Evolutionary conservation across 768 basidiomycete genomes (phyloP).

Genomic region (Naganishia friedmannii): DNA sequence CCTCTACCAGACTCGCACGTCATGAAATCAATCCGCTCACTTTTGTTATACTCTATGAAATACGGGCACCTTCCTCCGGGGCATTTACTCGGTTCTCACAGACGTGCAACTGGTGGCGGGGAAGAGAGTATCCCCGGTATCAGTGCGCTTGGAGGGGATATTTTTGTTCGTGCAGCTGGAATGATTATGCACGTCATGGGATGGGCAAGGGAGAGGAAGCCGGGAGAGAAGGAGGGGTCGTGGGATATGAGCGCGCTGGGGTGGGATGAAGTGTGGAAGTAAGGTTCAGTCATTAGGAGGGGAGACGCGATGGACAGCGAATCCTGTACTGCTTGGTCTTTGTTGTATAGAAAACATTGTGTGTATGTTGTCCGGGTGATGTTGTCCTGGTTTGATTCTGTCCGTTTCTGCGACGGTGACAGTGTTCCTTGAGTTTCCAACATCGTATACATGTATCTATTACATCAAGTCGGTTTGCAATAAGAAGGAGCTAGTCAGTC

Average conservation of each 20-base stretch:
- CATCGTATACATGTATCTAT: too few relatives aligned
- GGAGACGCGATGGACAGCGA: too few relatives aligned
- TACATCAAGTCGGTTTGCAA: too few relatives aligned
- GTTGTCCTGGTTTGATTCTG: too few relatives aligned
- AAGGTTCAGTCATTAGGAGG: too few relatives aligned
- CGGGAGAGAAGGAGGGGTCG: conserved; percentile 33
- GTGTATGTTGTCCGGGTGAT: too few relatives aligned
- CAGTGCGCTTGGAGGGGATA: conserved; percentile 35
- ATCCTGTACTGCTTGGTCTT: too few relatives aligned
- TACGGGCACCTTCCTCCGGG: conserved; percentile 35
- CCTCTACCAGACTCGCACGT: conserved; percentile 39
- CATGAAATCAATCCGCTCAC: conserved; percentile 40
- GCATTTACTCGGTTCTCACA: conserved; percentile 32
- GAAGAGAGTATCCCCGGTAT: conserved; percentile 38
- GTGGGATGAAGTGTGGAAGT: conserved; percentile 41
- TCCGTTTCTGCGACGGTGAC: too few relatives aligned
- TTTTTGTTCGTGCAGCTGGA: conserved; percentile 40
- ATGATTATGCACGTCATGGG: conserved; percentile 39
- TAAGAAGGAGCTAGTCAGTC: too few relatives aligned
- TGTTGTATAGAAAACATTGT: too few relatives aligned
- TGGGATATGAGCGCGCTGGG: conserved; percentile 40
- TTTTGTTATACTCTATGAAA: conserved; percentile 32
- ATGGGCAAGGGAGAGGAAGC: conserved; percentile 36
- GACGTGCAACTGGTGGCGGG: not conserved
- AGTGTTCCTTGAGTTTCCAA: too few relatives aligned